phyloP scores from a whole-genome alignment of 139 green algal species.

The Picochlorum sp. region DNA sequence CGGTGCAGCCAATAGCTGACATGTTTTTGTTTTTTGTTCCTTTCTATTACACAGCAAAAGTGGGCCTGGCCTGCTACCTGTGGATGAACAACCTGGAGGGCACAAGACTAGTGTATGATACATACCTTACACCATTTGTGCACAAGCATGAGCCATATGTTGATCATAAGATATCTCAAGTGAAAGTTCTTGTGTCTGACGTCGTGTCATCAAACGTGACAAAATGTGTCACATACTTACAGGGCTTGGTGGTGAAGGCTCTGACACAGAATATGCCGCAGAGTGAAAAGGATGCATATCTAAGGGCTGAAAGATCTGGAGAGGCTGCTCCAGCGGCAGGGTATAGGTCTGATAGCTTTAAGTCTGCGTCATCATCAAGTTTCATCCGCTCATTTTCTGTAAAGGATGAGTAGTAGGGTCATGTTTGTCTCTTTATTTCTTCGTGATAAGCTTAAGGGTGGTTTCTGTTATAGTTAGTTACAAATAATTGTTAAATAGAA shows the following conservation, averaged over 20 bases:
- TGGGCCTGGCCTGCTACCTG: slow-evolving; percentile 40
- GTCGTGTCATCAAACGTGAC: slow-evolving; percentile 4
- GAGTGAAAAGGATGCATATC: neutral
- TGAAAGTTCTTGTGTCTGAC: neutral
- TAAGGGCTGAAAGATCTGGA: neutral
- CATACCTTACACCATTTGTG: slow-evolving; percentile 6
- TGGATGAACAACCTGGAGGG: slow-evolving; percentile 28
- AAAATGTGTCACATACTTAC: slow-evolving; percentile 3
- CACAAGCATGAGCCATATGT: slow-evolving; percentile 14
- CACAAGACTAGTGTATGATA: slow-evolving; percentile 1
- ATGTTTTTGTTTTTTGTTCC: slow-evolving; percentile 39
- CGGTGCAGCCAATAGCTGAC: slow-evolving; percentile 25
- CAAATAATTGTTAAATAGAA: no score
- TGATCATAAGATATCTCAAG: slow-evolving; percentile 9
- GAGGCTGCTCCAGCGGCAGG: neutral
- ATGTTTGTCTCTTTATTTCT: no score
- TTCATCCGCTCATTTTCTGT: neutral
- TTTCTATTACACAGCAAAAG: slow-evolving; percentile 44
- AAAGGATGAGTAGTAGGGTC: neutral
- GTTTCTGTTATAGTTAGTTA: no score
- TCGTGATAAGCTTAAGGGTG: no score
- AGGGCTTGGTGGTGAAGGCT: neutral
- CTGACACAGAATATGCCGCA: neutral
- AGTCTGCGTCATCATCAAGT: neutral
- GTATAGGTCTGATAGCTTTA: slow-evolving; percentile 5